phyloP scores from a whole-genome alignment of 257 asterid species.

The Fraxinus cuspidata region DNA sequence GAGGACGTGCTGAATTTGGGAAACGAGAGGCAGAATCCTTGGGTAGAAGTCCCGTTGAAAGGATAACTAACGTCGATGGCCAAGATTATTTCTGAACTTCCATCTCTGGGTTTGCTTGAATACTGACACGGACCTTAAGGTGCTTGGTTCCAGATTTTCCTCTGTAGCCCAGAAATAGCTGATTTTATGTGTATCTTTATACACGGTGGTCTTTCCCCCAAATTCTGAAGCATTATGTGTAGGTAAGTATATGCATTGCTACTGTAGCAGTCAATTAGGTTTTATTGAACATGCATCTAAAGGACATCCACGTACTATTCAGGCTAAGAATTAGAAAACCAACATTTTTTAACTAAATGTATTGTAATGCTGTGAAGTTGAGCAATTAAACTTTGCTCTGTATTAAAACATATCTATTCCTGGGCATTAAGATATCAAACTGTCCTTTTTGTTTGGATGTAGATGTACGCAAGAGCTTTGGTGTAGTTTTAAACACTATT shows the following conservation, averaged over 20 bases:
- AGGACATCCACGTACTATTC: neutral
- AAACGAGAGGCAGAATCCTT: constrained; percentile 66
- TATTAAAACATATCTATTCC: neutral
- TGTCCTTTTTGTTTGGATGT: neutral
- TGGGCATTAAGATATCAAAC: neutral
- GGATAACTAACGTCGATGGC: constrained; percentile 8
- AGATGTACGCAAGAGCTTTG: too few species aligned
- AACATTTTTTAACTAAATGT: neutral
- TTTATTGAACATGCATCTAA: neutral
- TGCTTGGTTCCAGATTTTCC: neutral
- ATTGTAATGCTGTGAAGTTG: neutral
- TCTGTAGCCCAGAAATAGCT: neutral
- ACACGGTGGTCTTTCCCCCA: neutral
- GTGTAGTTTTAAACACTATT: too few species aligned
- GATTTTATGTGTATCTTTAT: neutral
- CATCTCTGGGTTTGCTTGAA: constrained; percentile 68
- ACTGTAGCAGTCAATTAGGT: neutral
- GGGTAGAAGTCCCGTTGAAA: constrained; percentile 25
- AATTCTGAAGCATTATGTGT: neutral
- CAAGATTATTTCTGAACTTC: constrained; percentile 52
- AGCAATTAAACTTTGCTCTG: neutral
- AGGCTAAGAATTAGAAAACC: neutral
- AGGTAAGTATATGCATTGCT: neutral
- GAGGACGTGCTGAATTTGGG: constrained; percentile 79
- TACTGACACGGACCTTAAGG: constrained; percentile 28